phyloP scores from a whole-genome alignment of 768 basidiomycete species.

The Leccinellum albellum region DNA sequence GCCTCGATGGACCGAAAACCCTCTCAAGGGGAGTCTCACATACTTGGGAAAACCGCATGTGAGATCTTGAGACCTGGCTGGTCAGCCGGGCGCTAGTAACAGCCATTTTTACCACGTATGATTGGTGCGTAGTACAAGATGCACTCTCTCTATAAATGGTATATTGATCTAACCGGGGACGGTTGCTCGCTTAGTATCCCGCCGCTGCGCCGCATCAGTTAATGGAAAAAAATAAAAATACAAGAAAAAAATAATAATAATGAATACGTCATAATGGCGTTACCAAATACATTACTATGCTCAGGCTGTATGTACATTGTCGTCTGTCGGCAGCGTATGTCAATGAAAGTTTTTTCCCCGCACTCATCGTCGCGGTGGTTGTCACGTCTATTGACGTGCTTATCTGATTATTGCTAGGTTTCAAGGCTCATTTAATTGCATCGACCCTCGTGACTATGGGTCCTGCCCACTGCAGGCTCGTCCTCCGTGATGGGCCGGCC shows the following conservation, averaged over 20 bases:
- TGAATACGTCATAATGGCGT: not conserved
- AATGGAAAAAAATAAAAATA: not conserved
- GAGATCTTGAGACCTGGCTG: too few relatives aligned
- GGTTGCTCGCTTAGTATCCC: not conserved
- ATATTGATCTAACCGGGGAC: not conserved
- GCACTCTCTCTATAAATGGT: too few relatives aligned
- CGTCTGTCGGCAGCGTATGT: not conserved
- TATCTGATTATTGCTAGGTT: not conserved
- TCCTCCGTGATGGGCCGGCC: too few relatives aligned
- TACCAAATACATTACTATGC: not conserved
- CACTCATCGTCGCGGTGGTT: not conserved
- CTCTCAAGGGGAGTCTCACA: not conserved
- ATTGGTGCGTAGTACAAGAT: too few relatives aligned
- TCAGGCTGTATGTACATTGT: not conserved
- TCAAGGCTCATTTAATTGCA: not conserved
- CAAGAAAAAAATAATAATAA: not conserved
- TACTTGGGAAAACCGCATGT: too few relatives aligned
- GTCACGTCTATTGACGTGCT: not conserved
- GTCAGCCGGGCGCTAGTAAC: too few relatives aligned
- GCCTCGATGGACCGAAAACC: not conserved
- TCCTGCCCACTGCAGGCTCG: too few relatives aligned
- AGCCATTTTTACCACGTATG: too few relatives aligned
- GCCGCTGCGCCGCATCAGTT: not conserved
- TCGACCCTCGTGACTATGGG: too few relatives aligned
- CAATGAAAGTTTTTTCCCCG: not conserved